Conservation (phyloP, 2,329 filamentous ascomycete species). For the Talaromyces sp. region DNA sequence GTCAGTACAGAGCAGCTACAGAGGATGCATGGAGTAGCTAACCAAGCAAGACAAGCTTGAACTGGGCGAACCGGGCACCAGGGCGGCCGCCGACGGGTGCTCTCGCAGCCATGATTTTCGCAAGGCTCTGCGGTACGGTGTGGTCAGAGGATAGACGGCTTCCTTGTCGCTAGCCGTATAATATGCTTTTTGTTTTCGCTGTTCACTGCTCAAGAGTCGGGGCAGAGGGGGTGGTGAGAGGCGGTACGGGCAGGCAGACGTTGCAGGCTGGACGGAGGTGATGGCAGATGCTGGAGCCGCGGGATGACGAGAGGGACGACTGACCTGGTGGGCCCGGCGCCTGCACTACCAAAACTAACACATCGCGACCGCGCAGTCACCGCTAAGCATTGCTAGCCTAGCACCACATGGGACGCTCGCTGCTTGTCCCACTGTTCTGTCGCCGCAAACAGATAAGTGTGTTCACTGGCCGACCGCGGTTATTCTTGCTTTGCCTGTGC, state of each 20-base stretch:
- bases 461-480: not conserved
- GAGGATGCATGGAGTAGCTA: slow-evolving; percentile 32
- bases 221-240: not conserved
- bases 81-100: slow-evolving; percentile 65
- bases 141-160: not conserved
- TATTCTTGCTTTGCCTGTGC: not conserved
- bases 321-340: slow-evolving; percentile 2
- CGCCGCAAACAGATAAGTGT: not conserved
- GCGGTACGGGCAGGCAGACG: not conserved
- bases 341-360: not conserved
- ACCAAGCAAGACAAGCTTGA: slow-evolving; percentile 97
- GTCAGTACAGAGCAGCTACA: not conserved
- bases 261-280: not conserved
- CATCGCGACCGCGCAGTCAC: too few species aligned
- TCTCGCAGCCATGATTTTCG: slow-evolving; percentile 72
- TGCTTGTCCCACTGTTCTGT: not conserved
- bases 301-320: slow-evolving; percentile 13
- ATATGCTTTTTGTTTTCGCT: too few species aligned
- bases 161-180: not conserved
- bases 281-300: slow-evolving; percentile 2
- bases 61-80: slow-evolving; percentile 87
- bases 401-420: too few species aligned
- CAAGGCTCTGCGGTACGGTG: slow-evolving; percentile 17
- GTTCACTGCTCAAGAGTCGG: too few species aligned
- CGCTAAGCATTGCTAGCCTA: not conserved